Evolutionary conservation across 805 yeast species (phyloP).

Genomic region (Yamadazyma takamatsuzukensis): DNA sequence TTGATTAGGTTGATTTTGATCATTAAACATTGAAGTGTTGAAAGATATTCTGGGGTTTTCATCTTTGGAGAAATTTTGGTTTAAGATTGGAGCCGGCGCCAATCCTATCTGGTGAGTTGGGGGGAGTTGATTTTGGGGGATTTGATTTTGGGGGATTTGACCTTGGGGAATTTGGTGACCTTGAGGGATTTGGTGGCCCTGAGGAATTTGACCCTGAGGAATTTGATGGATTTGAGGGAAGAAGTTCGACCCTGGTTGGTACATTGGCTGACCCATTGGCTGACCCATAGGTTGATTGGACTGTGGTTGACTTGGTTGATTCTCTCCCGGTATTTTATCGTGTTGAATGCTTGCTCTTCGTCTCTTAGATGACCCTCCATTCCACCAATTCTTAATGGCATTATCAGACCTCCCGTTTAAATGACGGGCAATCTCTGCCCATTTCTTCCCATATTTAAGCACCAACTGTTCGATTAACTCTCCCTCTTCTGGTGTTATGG

Average conservation of each 20-base stretch:
- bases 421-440: slow-evolving; percentile 93
- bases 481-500: slow-evolving; percentile 85
- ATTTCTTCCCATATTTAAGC: slow-evolving; percentile 73
- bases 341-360: slow-evolving; percentile 42
- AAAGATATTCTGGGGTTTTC: slow-evolving; percentile 31
- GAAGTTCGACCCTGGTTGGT: no score
- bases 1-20: slow-evolving; percentile 6
- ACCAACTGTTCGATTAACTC: slow-evolving; percentile 75
- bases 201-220: slow-evolving; percentile 4
- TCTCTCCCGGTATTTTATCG: no score
- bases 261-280: no score
- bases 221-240: no score
- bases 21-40: slow-evolving; percentile 39
- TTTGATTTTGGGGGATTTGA: neutral
- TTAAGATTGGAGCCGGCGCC: slow-evolving; percentile 9
- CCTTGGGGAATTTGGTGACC: slow-evolving; percentile 2
- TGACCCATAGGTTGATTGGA: no score
- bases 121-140: neutral
- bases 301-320: no score
- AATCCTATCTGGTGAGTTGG: slow-evolving; percentile 1
- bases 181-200: neutral
- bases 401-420: slow-evolving; percentile 85
- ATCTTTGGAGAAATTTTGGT: slow-evolving; percentile 1
- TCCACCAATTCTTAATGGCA: slow-evolving; percentile 95
- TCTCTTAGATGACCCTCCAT: slow-evolving; percentile 85